phyloP scores from a whole-genome alignment of 225 moss, liverwort and hornwort species.

The Marchantia polymorpha region DNA sequence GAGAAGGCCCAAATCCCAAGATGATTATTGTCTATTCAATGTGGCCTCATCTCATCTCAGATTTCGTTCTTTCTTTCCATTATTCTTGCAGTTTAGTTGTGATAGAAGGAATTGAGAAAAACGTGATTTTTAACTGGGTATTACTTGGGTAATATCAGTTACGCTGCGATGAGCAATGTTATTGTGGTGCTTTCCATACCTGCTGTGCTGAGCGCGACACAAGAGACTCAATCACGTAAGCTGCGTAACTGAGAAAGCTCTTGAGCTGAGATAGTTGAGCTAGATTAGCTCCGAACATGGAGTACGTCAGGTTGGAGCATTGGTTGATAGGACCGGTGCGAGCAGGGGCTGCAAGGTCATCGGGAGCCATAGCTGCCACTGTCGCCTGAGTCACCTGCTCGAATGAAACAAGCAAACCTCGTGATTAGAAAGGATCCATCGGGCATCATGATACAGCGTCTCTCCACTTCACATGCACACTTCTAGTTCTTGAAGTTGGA shows the following conservation, averaged over 20 bases:
- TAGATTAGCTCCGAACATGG: background rate
- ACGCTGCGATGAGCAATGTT: too few relatives aligned
- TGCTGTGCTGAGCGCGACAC: background rate
- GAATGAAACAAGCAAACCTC: conserved; percentile 8
- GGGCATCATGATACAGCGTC: background rate
- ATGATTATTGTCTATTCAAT: too few relatives aligned
- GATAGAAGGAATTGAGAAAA: too few relatives aligned
- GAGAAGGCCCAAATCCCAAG: too few relatives aligned
- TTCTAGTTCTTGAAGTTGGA: background rate
- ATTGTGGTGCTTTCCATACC: background rate
- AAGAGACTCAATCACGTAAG: conserved; percentile 8
- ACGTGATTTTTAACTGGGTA: too few relatives aligned
- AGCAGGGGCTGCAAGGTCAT: conserved; percentile 1
- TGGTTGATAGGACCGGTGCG: background rate
- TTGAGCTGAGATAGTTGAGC: conserved; percentile 10
- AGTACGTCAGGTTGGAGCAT: background rate
- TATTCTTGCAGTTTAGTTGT: too few relatives aligned
- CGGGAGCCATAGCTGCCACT: conserved; percentile 19
- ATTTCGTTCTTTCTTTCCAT: too few relatives aligned
- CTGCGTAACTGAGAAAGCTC: conserved; percentile 14
- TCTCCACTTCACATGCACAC: background rate
- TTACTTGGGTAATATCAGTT: too few relatives aligned
- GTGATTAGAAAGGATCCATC: conserved; percentile 3
- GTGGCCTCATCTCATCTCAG: too few relatives aligned
- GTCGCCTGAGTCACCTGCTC: conserved; percentile 21